Percentiles rank a stretch among this genome's conserved stretches.
These are phyloP conservation scores for Babesia gibsoni DNA, from an alignment of 169 alveolate species.

Conservation along the genomic window DNA sequence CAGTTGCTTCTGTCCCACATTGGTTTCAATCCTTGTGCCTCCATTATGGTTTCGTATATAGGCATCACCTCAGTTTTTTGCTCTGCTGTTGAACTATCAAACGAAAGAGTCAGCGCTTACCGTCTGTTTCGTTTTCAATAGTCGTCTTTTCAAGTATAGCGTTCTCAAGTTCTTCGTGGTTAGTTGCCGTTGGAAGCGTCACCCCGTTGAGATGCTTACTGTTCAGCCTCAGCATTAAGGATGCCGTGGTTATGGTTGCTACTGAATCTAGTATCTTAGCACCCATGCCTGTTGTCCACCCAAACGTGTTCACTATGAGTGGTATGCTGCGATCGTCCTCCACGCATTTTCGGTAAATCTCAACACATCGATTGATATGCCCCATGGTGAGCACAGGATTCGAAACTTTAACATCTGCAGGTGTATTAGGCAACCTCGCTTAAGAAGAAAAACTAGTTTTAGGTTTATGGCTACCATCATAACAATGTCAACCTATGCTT, in stretches of 20 bases:
- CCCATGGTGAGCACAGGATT: conserved; percentile 26
- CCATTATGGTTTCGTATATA: background rate
- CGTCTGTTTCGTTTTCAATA: background rate
- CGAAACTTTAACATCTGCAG: conserved; percentile 29
- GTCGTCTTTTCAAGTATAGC: background rate
- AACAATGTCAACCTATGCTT: background rate
- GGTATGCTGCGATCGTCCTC: conserved; percentile 40
- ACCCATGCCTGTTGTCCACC: conserved; percentile 56
- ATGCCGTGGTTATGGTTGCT: conserved; percentile 21
- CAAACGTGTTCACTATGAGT: conserved; percentile 49
- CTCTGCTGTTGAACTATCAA: background rate
- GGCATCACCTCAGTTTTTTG: background rate
- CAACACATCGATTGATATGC: conserved; percentile 24
- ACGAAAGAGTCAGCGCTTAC: background rate
- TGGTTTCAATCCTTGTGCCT: conserved; percentile 7
- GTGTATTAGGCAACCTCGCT: background rate
- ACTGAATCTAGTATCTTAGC: conserved; percentile 43
- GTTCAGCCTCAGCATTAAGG: conserved; percentile 29
- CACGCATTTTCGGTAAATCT: conserved; percentile 15
- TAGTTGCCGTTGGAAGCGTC: background rate
- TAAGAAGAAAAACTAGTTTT: background rate
- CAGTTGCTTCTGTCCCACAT: conserved; percentile 4
- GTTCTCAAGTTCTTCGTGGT: conserved; percentile 3
- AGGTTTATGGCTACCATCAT: background rate
- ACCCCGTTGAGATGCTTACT: conserved; percentile 9